Evolutionary conservation across 78 protist species (phyloP).

Genomic region (Pigoraptor vietnamica): DNA sequence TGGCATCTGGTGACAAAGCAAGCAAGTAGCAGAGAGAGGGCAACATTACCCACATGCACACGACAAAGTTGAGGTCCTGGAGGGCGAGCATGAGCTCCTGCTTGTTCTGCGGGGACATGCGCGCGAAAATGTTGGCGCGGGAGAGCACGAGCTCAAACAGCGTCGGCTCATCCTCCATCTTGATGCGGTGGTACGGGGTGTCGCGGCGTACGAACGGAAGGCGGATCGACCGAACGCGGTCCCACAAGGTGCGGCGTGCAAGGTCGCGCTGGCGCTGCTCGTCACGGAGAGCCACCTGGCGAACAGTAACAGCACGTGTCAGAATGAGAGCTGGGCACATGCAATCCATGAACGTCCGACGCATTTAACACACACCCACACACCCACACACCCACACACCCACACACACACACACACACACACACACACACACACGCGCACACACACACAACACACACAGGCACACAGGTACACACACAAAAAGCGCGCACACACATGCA

Average conservation of each 20-base stretch:
- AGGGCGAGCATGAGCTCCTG: conserved; percentile 11
- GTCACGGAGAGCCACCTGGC: too few species aligned
- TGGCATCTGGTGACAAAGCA: too few species aligned
- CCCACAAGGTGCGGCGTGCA: neutral
- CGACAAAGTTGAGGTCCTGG: conserved; percentile 3
- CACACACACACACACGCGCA: too few species aligned
- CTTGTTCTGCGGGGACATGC: conserved; percentile 71
- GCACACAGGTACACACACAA: neutral
- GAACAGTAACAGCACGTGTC: too few species aligned
- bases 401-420: too few species aligned
- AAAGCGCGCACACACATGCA: neutral
- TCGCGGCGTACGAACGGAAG: neutral
- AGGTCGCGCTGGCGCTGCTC: too few species aligned
- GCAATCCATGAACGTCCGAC: too few species aligned
- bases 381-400: too few species aligned
- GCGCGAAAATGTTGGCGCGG: conserved; percentile 40
- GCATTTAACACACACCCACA: too few species aligned
- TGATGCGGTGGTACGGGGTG: neutral
- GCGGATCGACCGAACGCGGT: neutral
- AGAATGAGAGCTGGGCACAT: too few species aligned
- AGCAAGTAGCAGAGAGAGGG: too few species aligned
- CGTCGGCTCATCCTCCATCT: neutral
- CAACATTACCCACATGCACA: conserved; percentile 26
- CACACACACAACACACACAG: neutral
- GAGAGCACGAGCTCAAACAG: neutral